Evolutionary conservation across 1,139 yeast genomes (phyloP).

Genomic region (Geotrichum reessii): DNA sequence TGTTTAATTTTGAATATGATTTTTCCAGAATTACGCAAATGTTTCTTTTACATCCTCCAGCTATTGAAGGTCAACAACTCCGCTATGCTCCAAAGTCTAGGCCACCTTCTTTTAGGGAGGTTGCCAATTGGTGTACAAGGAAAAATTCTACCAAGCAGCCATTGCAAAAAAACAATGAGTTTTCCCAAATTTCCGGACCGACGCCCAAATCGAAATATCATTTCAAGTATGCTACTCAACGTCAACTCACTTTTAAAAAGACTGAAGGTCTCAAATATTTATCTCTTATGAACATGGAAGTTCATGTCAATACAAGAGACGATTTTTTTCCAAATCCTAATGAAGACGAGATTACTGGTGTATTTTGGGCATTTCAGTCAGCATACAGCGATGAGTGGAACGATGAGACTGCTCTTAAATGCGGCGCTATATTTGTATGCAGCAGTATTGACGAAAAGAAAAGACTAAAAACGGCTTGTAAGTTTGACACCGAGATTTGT

Average conservation of each 20-base stretch:
- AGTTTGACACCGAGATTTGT: conserved; percentile 25
- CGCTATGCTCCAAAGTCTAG: not conserved
- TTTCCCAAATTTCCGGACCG: conserved; percentile 23
- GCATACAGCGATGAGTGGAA: conserved; percentile 9
- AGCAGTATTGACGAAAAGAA: conserved; percentile 16
- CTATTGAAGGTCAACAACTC: not conserved
- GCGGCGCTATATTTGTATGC: conserved; percentile 26
- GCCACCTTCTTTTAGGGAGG: conserved; percentile 42
- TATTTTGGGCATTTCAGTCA: conserved; percentile 52
- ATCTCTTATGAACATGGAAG: conserved; percentile 56
- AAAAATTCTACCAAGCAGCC: not conserved
- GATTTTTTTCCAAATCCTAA: conserved; percentile 60
- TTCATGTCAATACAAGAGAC: conserved; percentile 54
- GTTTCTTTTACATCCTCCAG: not conserved
- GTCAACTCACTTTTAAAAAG: conserved; percentile 13
- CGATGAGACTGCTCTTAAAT: conserved; percentile 18
- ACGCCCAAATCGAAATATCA: conserved; percentile 20
- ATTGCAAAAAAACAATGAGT: not conserved
- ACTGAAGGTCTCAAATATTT: conserved; percentile 41
- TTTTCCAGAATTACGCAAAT: conserved; percentile 9
- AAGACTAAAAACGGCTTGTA: conserved; percentile 17
- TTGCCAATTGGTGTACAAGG: conserved; percentile 31
- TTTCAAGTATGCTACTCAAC: conserved; percentile 23
- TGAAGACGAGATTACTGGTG: conserved; percentile 50
- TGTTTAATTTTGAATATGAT: conserved; percentile 23